Percentiles rank a stretch among this genome's conserved stretches.
Evolutionary conservation across 108 stramenopile species (phyloP).

Genomic region (Discostella stelligeroides): DNA sequence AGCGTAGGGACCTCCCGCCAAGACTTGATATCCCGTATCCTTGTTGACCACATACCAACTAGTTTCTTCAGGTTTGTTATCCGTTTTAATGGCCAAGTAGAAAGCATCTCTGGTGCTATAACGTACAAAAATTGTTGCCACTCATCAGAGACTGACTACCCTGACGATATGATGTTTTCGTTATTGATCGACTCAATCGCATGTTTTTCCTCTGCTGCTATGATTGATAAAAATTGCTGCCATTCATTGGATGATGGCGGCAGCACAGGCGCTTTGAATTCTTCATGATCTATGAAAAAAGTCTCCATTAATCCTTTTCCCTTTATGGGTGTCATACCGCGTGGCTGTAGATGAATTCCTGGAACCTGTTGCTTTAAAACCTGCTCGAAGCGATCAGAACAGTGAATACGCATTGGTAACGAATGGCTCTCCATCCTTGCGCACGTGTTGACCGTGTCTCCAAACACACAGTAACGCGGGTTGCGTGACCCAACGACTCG

Average conservation of each 20-base stretch:
- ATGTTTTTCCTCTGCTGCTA: no score
- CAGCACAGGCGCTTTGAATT: no score
- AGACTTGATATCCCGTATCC: constrained; percentile 21
- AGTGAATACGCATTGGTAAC: constrained; percentile 50
- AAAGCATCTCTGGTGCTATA: constrained; percentile 35
- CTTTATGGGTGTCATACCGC: constrained; percentile 65
- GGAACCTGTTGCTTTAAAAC: constrained; percentile 52
- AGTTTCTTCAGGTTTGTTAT: constrained; percentile 36
- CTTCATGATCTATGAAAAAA: constrained; percentile 24
- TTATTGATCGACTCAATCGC: no score
- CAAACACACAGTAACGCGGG: constrained; percentile 74
- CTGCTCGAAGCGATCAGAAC: constrained; percentile 52
- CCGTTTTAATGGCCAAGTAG: constrained; percentile 34
- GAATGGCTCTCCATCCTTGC: constrained; percentile 67
- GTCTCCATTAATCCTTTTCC: constrained; percentile 75
- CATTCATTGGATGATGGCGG: constrained; percentile 7
- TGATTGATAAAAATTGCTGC: no score
- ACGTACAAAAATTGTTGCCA: no score
- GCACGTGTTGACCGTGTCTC: constrained; percentile 78
- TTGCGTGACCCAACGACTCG: constrained; percentile 72
- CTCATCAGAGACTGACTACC: no score
- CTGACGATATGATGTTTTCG: no score
- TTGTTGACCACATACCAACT: constrained; percentile 45
- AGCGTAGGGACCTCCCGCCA: constrained; percentile 40
- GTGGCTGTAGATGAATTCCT: constrained; percentile 44